Base-by-base conservation (phyloP, 495 filamentous ascomycete genomes). In the Neurospora sp. region DNA sequence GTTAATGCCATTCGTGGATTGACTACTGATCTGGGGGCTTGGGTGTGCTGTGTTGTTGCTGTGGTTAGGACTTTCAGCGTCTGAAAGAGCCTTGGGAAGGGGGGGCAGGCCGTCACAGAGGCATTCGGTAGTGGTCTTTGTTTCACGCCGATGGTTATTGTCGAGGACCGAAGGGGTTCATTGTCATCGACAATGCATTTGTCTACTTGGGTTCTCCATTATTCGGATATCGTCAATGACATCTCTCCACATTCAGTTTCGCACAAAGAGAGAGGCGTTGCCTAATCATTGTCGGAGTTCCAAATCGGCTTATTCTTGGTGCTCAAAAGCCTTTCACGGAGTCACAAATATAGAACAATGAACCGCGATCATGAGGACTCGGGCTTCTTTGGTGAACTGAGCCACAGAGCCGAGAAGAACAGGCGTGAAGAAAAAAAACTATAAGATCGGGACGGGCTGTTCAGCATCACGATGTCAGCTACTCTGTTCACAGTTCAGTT, bases 1-100 rank as follows among this genome's bases (percentile, higher is more conserved):
- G 40, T 69, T 12, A 73, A 73, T 46, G 72, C 66, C 2, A 16
- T 73, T 6, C 68, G 72, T 35, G 46, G 37, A 5, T 70, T 70
- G 72, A 73, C 66, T 10, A 69, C 48, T 11, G 72, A 73, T 46
- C 1, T 44, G 39, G 72, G 72, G 5, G 66, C 72, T 31, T 73
- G 72, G 72, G 40, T 69, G n/a, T 73, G 72, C 38, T 73, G 41
- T 73, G 37, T 73, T 11, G 14, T 73, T 73, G 72, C 40, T 6
- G 39, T 59, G 5, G 66, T 73, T 0, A 73, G 16, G 68, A 35
- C 40, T 53, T 46, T 73, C 16, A 14, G 71, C 7, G 5, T 61
- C 0, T 61, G 53, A 61, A 31, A 35, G 53, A 61, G 53, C 12
- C 35, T 35, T 35, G 35, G 35, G 35, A 61, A 31, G 7, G 22